Percentiles rank a stretch among this genome's conserved stretches.
Conservation (phyloP, 179 eudicot species). For the Corrigiola litoralis region DNA sequence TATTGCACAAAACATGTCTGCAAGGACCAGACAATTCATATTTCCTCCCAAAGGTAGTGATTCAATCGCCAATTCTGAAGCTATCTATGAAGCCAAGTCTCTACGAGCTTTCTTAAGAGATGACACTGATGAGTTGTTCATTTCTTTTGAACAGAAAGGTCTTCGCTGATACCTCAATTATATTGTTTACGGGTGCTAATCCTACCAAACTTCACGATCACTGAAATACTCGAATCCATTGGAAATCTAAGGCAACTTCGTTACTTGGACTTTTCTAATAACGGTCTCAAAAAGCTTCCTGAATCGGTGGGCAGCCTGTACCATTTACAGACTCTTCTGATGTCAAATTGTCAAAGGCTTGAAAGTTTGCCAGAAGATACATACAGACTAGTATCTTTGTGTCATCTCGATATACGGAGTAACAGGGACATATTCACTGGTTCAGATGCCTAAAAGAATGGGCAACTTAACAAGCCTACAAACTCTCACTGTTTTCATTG, state of each 20-base stretch:
- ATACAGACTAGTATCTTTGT: constrained; percentile 4
- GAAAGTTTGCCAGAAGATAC: constrained; percentile 9
- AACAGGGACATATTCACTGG: background rate
- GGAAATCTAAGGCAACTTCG: constrained; percentile 18
- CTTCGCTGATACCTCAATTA: background rate
- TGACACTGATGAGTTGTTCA: no score
- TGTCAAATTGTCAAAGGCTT: background rate
- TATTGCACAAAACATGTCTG: background rate
- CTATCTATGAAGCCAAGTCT: background rate
- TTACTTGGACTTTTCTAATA: constrained; percentile 9
- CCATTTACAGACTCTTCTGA: constrained; percentile 18
- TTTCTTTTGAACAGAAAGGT: background rate
- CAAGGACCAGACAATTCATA: constrained; percentile 5
- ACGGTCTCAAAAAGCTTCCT: constrained; percentile 8
- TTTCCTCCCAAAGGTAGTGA: background rate
- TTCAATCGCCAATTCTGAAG: background rate
- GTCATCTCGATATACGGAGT: constrained; percentile 18
- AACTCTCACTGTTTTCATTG: constrained; percentile 8
- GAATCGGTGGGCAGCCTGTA: constrained; percentile 14
- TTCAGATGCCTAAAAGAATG: constrained; percentile 8
- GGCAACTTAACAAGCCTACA: background rate
- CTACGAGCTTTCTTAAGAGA: constrained; percentile 4
- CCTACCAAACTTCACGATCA: background rate
- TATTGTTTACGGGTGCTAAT: constrained; percentile 7
- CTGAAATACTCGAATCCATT: constrained; percentile 5